Conservation (phyloP, 495 filamentous ascomycete species). For the Penicillium goetzii region DNA sequence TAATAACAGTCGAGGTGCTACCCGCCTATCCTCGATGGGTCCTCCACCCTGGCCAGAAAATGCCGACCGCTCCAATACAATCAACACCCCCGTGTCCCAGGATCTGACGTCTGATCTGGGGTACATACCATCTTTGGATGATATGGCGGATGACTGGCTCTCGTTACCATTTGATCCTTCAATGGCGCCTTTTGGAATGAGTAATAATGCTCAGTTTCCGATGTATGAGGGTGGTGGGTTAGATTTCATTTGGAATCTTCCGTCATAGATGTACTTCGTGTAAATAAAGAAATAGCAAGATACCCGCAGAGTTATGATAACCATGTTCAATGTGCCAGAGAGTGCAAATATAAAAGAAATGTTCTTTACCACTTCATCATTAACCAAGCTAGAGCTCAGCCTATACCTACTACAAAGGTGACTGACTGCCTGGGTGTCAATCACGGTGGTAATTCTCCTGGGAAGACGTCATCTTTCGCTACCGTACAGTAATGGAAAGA, state of each 20-base stretch:
- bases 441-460: no score
- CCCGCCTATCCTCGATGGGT: conserved; percentile 37
- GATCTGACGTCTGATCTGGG: conserved; percentile 37
- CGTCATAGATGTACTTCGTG: conserved; percentile 31
- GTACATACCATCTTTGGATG: conserved; percentile 41
- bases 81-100: conserved; percentile 33
- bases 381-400: no score
- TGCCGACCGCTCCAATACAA: conserved; percentile 26
- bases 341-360: background rate
- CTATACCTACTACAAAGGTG: no score
- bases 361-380: no score
- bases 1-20: conserved; percentile 26
- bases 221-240: conserved; percentile 54
- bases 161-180: conserved; percentile 57
- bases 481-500: no score
- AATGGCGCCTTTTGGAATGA: conserved; percentile 57
- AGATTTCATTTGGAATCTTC: conserved; percentile 58
- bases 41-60: conserved; percentile 36
- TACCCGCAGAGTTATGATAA: background rate
- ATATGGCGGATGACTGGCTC: conserved; percentile 56
- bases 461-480: no score
- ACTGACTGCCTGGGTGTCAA: no score
- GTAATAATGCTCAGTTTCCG: conserved; percentile 48
- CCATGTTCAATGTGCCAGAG: background rate
- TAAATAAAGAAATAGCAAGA: background rate